phyloP scores from a whole-genome alignment of 1,284 basidiomycete genomes.

The Flammula alnicola region DNA sequence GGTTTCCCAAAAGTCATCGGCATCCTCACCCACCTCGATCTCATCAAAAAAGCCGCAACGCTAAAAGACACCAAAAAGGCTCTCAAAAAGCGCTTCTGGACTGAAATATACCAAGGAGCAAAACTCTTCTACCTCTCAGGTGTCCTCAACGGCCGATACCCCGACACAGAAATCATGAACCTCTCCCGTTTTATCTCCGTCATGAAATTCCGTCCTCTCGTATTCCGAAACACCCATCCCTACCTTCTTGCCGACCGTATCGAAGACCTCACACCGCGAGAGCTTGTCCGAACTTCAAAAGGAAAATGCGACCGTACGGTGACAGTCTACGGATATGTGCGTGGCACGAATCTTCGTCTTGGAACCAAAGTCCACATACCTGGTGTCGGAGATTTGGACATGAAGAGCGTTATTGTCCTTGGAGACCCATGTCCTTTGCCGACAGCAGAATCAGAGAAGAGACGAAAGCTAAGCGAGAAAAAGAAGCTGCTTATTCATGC shows the following conservation, averaged over 20 bases:
- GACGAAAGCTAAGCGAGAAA: constrained; percentile 93
- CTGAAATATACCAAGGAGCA: constrained; percentile 98
- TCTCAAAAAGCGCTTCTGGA: constrained; percentile 99
- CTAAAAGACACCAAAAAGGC: constrained; percentile 93
- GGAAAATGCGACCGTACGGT: constrained; percentile 92
- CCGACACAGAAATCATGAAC: constrained; percentile 96
- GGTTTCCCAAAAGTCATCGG: constrained; percentile 99
- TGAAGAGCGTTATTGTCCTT: constrained; percentile 77
- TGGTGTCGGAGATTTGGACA: constrained; percentile 87
- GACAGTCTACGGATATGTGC: constrained; percentile 94
- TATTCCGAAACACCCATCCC: constrained; percentile 95
- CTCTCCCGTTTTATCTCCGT: constrained; percentile 95
- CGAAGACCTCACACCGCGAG: constrained; percentile 93
- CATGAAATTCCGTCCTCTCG: constrained; percentile 98
- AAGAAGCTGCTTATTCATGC: constrained; percentile 93
- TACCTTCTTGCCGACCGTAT: constrained; percentile 97
- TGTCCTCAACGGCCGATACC: constrained; percentile 97
- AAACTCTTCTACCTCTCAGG: constrained; percentile 99
- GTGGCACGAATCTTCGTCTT: constrained; percentile 86
- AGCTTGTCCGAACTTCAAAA: constrained; percentile 75
- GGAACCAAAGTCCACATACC: constrained; percentile 94
- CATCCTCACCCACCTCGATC: constrained; percentile 93
- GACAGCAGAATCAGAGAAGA: constrained; percentile 90
- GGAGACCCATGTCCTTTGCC: constrained; percentile 96
- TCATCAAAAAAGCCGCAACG: constrained; percentile 91